phyloP scores from a whole-genome alignment of 495 filamentous ascomycete species.

The Letharia lupina region DNA sequence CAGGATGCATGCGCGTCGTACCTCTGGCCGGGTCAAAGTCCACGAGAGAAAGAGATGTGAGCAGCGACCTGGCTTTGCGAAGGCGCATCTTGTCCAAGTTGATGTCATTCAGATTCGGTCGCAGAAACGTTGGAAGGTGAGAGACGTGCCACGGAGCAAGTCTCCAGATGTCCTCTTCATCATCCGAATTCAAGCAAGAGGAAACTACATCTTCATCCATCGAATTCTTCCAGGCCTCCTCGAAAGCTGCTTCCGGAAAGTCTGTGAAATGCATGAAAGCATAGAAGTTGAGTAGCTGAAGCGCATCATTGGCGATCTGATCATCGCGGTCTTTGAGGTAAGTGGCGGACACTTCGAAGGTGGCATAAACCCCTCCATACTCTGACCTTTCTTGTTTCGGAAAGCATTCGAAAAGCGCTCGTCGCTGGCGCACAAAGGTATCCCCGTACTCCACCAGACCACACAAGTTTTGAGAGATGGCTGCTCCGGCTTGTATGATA shows the following conservation, averaged over 20 bases:
- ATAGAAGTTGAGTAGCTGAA: neutral
- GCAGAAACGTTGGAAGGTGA: neutral
- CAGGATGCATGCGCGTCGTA: neutral
- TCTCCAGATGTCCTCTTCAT: neutral
- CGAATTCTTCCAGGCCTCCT: conserved; percentile 2
- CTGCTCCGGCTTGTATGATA: conserved; percentile 1
- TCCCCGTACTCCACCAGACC: neutral
- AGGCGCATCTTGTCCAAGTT: neutral
- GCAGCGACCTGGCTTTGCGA: neutral
- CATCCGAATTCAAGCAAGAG: neutral
- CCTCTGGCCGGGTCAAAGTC: neutral
- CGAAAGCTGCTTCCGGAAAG: conserved; percentile 1
- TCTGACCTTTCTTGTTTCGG: neutral
- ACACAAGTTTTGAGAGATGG: neutral
- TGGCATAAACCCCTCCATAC: neutral
- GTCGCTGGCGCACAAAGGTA: neutral
- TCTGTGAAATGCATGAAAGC: conserved; percentile 2
- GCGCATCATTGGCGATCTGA: neutral
- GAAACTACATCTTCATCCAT: neutral
- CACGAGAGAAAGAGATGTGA: neutral
- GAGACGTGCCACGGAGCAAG: neutral
- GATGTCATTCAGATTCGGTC: neutral
- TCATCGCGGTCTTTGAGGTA: neutral
- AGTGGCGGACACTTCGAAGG: neutral
- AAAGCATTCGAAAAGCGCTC: neutral